phyloP scores from a whole-genome alignment of 352 stramenopile species.

The Poterioochromonas sp. region DNA sequence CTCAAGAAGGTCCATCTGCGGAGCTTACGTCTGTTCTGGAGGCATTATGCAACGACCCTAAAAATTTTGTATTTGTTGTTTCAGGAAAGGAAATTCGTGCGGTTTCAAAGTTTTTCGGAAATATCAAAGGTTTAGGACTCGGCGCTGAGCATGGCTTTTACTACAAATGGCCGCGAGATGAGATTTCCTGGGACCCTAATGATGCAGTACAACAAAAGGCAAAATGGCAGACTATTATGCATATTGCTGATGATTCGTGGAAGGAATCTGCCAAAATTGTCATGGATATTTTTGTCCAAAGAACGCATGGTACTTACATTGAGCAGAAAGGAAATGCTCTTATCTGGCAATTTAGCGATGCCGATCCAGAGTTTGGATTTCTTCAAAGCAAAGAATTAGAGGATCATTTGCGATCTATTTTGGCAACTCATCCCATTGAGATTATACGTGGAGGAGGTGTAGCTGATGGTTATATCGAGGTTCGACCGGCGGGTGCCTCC shows the following conservation, averaged over 20 bases:
- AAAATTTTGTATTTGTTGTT: constrained; percentile 97
- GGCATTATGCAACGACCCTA: constrained; percentile 78
- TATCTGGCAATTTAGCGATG: constrained; percentile 97
- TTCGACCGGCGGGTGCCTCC: constrained; percentile 92
- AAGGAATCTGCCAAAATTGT: constrained; percentile 89
- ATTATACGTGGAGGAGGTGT: constrained; percentile 68
- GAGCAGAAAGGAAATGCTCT: constrained; percentile 96
- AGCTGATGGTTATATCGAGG: constrained; percentile 92
- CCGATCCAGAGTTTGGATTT: constrained; percentile 96
- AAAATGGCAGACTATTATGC: constrained; percentile 39
- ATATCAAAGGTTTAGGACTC: constrained; percentile 84
- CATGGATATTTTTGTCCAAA: constrained; percentile 97
- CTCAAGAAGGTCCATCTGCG: constrained; percentile 45
- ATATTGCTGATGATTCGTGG: constrained; percentile 65
- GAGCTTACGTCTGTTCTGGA: constrained; percentile 75
- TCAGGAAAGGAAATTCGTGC: constrained; percentile 88
- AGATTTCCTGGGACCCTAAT: constrained; percentile 32
- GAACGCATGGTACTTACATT: constrained; percentile 98
- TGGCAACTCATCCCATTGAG: constrained; percentile 87
- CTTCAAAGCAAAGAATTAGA: constrained; percentile 94
- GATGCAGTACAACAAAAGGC: not conserved
- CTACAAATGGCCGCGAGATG: constrained; percentile 76
- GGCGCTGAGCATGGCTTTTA: constrained; percentile 97
- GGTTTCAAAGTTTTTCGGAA: constrained; percentile 80
- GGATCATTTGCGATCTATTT: constrained; percentile 87